Percentiles rank a stretch among this genome's conserved stretches.
Evolutionary conservation across 768 basidiomycete species (phyloP).

Genomic region (Suillus paluster): DNA sequence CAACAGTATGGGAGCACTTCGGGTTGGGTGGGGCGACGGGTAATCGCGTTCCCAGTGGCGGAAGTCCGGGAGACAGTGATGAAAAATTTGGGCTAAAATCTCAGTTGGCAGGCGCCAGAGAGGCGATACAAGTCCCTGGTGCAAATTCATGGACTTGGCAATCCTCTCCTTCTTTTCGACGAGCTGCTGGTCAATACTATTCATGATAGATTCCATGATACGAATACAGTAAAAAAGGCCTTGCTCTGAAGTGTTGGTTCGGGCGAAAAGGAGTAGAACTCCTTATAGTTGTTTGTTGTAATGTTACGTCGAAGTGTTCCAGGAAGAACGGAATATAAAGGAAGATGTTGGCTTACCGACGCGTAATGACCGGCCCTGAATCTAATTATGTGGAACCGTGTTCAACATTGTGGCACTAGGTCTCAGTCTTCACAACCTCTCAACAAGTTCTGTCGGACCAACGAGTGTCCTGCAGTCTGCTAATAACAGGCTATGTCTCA

Average conservation of each 20-base stretch:
- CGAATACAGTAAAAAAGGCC: too few relatives aligned
- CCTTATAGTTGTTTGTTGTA: too few relatives aligned
- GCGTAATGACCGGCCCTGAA: slow-evolving; percentile 8
- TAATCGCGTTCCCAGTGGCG: slow-evolving; percentile 28
- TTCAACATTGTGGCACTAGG: background rate
- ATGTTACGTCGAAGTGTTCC: too few relatives aligned
- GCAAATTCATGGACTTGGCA: slow-evolving; percentile 17
- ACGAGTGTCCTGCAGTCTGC: background rate
- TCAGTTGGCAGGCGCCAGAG: slow-evolving; percentile 50
- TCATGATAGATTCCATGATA: slow-evolving; percentile 23
- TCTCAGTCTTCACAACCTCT: background rate
- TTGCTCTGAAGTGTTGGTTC: too few relatives aligned
- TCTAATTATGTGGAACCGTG: slow-evolving; percentile 1
- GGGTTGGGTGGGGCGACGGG: slow-evolving; percentile 1
- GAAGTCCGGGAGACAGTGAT: slow-evolving; percentile 35
- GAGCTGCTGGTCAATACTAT: slow-evolving; percentile 17
- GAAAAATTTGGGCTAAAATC: slow-evolving; percentile 51
- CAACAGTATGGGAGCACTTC: slow-evolving; percentile 41
- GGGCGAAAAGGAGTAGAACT: too few relatives aligned
- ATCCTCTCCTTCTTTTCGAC: slow-evolving; percentile 20
- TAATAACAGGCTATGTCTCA: background rate
- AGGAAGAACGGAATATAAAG: too few relatives aligned
- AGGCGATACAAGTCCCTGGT: slow-evolving; percentile 27
- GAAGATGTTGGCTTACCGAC: too few relatives aligned
- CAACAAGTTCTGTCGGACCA: background rate